Evolutionary conservation across 768 basidiomycete genomes (phyloP).

Genomic region (Rhizopogon vesiculosus): DNA sequence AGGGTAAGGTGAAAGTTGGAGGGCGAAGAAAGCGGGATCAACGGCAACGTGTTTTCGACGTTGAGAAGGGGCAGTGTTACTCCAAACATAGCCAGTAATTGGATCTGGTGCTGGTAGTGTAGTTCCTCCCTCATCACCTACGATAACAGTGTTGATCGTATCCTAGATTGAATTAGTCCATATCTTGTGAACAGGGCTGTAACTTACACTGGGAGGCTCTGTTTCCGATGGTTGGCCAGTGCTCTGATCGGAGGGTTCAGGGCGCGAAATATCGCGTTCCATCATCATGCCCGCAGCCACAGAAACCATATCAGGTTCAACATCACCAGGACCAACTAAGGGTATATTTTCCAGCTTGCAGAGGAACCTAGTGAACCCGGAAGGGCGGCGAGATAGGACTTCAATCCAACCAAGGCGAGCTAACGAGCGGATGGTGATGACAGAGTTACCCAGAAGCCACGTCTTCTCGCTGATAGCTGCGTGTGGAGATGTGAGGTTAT

Average conservation of each 20-base stretch:
- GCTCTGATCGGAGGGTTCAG: slow-evolving; percentile 20
- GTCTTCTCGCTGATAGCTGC: slow-evolving; percentile 55
- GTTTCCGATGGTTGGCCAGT: background rate
- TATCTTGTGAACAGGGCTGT: background rate
- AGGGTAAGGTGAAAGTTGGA: slow-evolving; percentile 82
- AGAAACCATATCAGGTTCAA: slow-evolving; percentile 72
- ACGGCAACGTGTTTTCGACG: slow-evolving; percentile 80
- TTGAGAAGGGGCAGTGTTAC: slow-evolving; percentile 80
- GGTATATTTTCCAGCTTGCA: slow-evolving; percentile 89
- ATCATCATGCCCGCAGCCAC: slow-evolving; percentile 70
- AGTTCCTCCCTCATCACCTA: slow-evolving; percentile 1
- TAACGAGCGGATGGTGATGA: slow-evolving; percentile 78
- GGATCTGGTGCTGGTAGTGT: slow-evolving; percentile 54
- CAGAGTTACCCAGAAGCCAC: slow-evolving; percentile 82
- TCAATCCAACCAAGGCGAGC: slow-evolving; percentile 83
- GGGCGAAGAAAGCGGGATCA: slow-evolving; percentile 79
- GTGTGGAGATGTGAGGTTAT: slow-evolving; percentile 29
- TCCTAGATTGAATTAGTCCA: background rate
- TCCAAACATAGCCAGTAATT: slow-evolving; percentile 87
- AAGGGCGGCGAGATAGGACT: slow-evolving; percentile 78
- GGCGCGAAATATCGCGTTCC: slow-evolving; percentile 46
- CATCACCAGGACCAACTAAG: slow-evolving; percentile 78
- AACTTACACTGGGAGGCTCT: background rate
- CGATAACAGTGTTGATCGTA: slow-evolving; percentile 1
- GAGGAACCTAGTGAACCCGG: slow-evolving; percentile 81